Percentiles rank a stretch among this genome's conserved stretches.
These are phyloP conservation scores for Pleurotus citrinopileatus DNA, from an alignment of 768 basidiomycete species.

Conservation along the genomic window DNA sequence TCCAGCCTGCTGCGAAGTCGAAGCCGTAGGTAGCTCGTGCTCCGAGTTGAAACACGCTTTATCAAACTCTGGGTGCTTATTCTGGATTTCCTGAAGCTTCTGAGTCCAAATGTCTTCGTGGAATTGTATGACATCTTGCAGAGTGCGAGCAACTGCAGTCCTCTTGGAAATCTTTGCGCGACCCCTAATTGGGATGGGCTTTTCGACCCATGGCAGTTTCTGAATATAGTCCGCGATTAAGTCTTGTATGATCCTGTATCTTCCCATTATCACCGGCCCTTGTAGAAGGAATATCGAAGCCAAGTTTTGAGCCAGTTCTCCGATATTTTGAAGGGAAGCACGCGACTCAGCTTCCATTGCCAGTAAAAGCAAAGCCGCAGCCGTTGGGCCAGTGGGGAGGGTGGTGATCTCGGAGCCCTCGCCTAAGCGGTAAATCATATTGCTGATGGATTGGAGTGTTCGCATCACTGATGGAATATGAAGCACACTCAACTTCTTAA, in stretches of 20 bases:
- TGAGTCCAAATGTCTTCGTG: slow-evolving; percentile 59
- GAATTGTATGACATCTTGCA: slow-evolving; percentile 69
- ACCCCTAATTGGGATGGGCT: slow-evolving; percentile 46
- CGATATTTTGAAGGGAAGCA: slow-evolving; percentile 47
- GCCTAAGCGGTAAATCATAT: slow-evolving; percentile 36
- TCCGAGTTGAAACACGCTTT: slow-evolving; percentile 18
- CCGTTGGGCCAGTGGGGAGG: slow-evolving; percentile 45
- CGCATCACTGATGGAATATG: slow-evolving; percentile 37
- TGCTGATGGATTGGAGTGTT: slow-evolving; percentile 44
- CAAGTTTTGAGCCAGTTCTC: slow-evolving; percentile 55
- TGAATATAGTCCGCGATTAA: slow-evolving; percentile 55
- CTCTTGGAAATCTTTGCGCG: slow-evolving; percentile 63
- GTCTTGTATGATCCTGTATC: slow-evolving; percentile 67
- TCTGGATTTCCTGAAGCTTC: slow-evolving; percentile 31
- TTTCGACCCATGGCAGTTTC: slow-evolving; percentile 73
- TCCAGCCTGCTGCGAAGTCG: background rate
- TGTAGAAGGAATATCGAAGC: slow-evolving; percentile 48
- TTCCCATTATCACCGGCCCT: slow-evolving; percentile 57
- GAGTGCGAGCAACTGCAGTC: slow-evolving; percentile 60
- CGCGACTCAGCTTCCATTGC: slow-evolving; percentile 67
- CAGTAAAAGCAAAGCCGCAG: slow-evolving; percentile 69
- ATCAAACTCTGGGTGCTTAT: slow-evolving; percentile 32
- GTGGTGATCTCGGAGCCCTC: slow-evolving; percentile 32
- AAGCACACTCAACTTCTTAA: slow-evolving; percentile 32
- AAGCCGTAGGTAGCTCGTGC: slow-evolving; percentile 12